Percentiles rank a stretch among this genome's conserved stretches.
phyloP scores from a whole-genome alignment of 2,329 filamentous ascomycete species.

The Botryotinia calthae region DNA sequence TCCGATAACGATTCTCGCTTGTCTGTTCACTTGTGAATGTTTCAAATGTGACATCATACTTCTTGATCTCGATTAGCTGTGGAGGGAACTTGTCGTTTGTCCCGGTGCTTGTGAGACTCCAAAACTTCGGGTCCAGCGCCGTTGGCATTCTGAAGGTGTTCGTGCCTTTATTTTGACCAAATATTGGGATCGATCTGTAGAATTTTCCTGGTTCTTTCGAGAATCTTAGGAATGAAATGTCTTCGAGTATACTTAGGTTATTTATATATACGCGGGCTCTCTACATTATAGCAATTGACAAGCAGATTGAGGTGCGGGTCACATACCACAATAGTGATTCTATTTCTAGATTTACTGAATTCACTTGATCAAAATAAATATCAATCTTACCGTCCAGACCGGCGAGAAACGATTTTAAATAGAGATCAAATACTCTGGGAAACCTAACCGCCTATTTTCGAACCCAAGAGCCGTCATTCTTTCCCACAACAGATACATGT shows the following conservation, averaged over 20 bases:
- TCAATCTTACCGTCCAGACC: background rate
- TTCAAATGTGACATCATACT: background rate
- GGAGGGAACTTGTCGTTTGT: background rate
- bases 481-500: background rate
- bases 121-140: background rate
- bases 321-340: background rate
- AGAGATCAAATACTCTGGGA: background rate
- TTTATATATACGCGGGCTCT: background rate
- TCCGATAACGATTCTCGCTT: background rate
- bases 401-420: background rate
- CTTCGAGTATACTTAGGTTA: accelerated
- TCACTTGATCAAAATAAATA: background rate
- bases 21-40: background rate
- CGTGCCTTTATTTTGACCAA: background rate
- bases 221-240: accelerated
- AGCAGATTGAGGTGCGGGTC: background rate
- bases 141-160: background rate
- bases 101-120: background rate
- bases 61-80: background rate
- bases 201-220: background rate
- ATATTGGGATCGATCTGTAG: background rate
- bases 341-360: background rate
- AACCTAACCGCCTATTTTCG: background rate
- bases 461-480: background rate
- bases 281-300: background rate